Percentiles rank a stretch among this genome's conserved stretches.
Conservation (phyloP, 495 filamentous ascomycete species). For the Penicillium alfredii region DNA sequence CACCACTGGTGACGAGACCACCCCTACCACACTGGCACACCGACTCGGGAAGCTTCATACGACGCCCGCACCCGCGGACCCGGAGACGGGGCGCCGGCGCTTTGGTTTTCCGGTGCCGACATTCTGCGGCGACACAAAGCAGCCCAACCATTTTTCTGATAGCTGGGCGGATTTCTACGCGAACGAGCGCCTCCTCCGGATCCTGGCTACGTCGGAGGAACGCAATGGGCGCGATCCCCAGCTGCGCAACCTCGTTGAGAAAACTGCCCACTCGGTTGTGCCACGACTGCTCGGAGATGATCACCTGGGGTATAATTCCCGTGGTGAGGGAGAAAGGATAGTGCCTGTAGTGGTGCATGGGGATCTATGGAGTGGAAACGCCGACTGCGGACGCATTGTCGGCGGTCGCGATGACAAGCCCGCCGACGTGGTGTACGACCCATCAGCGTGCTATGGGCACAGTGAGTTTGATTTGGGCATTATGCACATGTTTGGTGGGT, state of each 20-base stretch:
- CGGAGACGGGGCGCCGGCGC: constrained; percentile 46
- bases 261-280: constrained; percentile 55
- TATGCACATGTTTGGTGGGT: constrained; percentile 95
- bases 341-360: constrained; percentile 79
- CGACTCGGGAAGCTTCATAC: constrained; percentile 77
- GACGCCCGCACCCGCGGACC: constrained; percentile 59
- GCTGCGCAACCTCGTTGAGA: constrained; percentile 56
- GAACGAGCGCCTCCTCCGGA: constrained; percentile 60
- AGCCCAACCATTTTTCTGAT: constrained; percentile 62
- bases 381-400: constrained; percentile 58
- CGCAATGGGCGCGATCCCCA: constrained; percentile 59
- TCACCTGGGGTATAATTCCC: constrained; percentile 51
- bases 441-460: constrained; percentile 74
- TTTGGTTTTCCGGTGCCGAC: constrained; percentile 82
- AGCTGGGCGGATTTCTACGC: constrained; percentile 84
- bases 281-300: constrained; percentile 63
- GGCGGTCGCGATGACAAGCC: constrained; percentile 39
- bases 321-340: constrained; percentile 43
- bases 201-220: constrained; percentile 50
- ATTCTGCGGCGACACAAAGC: constrained; percentile 78
- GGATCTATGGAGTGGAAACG: constrained; percentile 88
- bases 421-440: constrained; percentile 82
- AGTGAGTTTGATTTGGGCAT: constrained; percentile 87
- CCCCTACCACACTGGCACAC: constrained; percentile 49
- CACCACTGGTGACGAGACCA: constrained; percentile 19